Conservation (phyloP, 805 yeast species). For the Lachancea fermentati region DNA sequence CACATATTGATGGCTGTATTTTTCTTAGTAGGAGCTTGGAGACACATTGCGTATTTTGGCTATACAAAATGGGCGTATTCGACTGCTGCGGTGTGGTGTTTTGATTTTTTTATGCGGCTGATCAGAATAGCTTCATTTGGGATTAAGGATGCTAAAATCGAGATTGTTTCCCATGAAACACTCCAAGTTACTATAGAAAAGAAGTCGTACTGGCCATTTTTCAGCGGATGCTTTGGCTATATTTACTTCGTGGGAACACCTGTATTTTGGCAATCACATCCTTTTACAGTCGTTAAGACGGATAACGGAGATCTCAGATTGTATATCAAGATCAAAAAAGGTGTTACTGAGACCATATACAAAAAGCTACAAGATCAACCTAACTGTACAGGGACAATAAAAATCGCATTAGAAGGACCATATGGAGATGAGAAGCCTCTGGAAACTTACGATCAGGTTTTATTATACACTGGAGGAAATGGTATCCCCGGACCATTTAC, state of each 20-base stretch:
- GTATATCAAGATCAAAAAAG: conserved; percentile 44
- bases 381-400: conserved; percentile 7
- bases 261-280: conserved; percentile 60
- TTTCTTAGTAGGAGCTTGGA: conserved; percentile 40
- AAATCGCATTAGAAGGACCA: conserved; percentile 52
- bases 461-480: conserved; percentile 43
- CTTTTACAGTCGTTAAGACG: conserved; percentile 48
- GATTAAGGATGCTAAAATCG: conserved; percentile 39
- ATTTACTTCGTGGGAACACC: conserved; percentile 45
- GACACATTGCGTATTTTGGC: conserved; percentile 38
- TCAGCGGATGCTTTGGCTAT: conserved; percentile 48
- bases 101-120: conserved; percentile 55
- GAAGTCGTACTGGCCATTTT: conserved; percentile 36
- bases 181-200: conserved; percentile 18
- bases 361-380: conserved; percentile 32
- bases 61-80: conserved; percentile 48
- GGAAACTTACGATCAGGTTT: conserved; percentile 35
- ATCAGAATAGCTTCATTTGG: conserved; percentile 54
- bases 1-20: conserved; percentile 40
- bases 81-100: conserved; percentile 57
- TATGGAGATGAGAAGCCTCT: conserved; percentile 40
- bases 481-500: conserved; percentile 42
- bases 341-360: conserved; percentile 42
- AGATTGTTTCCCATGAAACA: conserved; percentile 13
- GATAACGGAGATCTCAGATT: conserved; percentile 36